Evolutionary conservation across 768 basidiomycete genomes (phyloP).

Genomic region (Podaxis rugospora): DNA sequence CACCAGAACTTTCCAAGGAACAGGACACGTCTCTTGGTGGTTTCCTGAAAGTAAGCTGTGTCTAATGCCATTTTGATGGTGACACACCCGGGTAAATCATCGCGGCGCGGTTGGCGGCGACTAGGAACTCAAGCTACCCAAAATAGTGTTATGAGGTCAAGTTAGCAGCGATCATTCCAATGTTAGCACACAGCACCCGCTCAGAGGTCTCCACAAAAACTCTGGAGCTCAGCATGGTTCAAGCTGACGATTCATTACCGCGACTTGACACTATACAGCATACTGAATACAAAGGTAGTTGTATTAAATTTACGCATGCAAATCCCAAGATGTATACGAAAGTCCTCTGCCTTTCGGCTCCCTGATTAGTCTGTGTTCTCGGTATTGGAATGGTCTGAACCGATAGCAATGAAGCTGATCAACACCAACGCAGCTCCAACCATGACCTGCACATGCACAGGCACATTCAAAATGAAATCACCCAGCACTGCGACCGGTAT

Average conservation of each 20-base stretch:
- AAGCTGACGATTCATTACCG: too few species aligned
- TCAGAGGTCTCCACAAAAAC: too few species aligned
- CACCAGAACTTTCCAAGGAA: background rate
- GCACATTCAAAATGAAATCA: slow-evolving; percentile 40
- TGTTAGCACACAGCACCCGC: background rate
- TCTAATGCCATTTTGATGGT: background rate
- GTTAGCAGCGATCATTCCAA: background rate
- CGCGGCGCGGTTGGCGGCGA: background rate
- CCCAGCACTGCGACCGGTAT: slow-evolving; percentile 90
- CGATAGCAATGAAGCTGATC: slow-evolving; percentile 56
- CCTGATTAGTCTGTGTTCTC: background rate
- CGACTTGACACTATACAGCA: too few species aligned
- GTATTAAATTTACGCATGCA: background rate
- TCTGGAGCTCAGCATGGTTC: too few species aligned
- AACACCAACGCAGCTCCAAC: slow-evolving; percentile 77
- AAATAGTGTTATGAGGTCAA: background rate
- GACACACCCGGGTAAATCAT: slow-evolving; percentile 3
- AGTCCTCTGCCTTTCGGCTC: background rate
- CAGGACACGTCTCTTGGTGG: background rate
- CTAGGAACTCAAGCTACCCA: background rate
- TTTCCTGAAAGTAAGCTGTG: background rate
- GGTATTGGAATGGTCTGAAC: slow-evolving; percentile 23
- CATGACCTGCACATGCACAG: slow-evolving; percentile 55
- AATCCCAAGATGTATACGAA: background rate
- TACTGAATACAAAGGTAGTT: too few species aligned